Base-by-base conservation (phyloP, 176 grass and related monocot species). In the Melocanna baccifera region DNA sequence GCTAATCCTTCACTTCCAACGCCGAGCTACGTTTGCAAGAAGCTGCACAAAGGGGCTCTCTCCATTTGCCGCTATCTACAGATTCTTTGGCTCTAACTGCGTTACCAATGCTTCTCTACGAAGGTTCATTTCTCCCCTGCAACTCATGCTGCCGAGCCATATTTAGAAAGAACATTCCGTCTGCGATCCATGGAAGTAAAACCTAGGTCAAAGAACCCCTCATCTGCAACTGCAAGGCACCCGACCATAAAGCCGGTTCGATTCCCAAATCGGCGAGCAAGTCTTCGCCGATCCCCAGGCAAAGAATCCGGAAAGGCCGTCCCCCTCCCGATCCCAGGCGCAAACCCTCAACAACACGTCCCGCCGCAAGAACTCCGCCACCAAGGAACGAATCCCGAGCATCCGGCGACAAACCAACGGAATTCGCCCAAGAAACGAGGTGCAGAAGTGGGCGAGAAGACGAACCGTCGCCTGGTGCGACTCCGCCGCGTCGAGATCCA, bases 131-230 rank as follows among this genome's bases (percentile, higher is more conserved):
- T 32, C 5, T 4, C 61, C 43, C 46, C 30, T 26, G 46, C 68
- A 40, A 13, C 58, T 39, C 45, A 37, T n/a, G 32, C n/a, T 20
- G 1, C 82, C 16, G 30, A 64, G 15, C 51, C 51, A 51, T 63
- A 0, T 3, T 7, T 50, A 28, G 19, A 7, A 63, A 64, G 30
- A 84, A 65, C 9, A 75, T 7, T 13, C 18, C 0, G 1, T 7
- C 6, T 40, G 11, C 52, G 18, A 39, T 3, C 59, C 81, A 52
- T 75, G 70, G 71, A 9, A 64, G 22, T 52, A 75, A 84, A 74
- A 65, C 82, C 30, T 75, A 66, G 69, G 45, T 53, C 42, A 75
- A 84, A 75, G 57, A 84, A 75, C 30, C 9, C 70, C 13, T 81
- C 47, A 41, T 69, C 22, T 19, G 64, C 78, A 55, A 81, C 22